phyloP scores from a whole-genome alignment of 2,329 filamentous ascomycete genomes.

The Claviceps pusilla region DNA sequence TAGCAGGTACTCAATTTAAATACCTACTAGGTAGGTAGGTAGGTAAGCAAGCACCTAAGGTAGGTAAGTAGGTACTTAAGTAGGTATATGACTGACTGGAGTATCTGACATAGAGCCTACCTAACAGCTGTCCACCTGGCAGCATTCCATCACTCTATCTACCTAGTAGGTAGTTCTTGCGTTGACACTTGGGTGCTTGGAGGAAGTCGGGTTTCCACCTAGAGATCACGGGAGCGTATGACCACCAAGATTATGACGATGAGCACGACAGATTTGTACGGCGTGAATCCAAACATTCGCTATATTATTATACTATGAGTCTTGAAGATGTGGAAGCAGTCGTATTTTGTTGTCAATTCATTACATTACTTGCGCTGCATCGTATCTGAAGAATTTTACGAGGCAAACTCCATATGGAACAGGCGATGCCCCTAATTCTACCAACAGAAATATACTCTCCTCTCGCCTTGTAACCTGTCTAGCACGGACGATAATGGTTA shows the following conservation, averaged over 20 bases:
- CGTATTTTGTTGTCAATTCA: no score
- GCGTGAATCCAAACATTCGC: neutral
- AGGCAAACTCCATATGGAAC: slow-evolving; percentile 12
- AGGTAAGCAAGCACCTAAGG: no score
- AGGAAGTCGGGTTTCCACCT: neutral
- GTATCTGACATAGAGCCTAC: no score
- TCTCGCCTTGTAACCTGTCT: slow-evolving; percentile 58
- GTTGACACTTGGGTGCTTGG: neutral
- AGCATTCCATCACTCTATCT: neutral
- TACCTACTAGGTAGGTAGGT: no score
- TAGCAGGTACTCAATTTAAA: neutral
- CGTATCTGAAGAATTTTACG: slow-evolving; percentile 14
- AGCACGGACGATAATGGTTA: slow-evolving; percentile 31
- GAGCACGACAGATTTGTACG: neutral
- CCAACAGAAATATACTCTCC: slow-evolving; percentile 29
- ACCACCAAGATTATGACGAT: no score
- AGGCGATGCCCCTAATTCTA: slow-evolving; percentile 15
- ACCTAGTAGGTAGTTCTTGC: neutral
- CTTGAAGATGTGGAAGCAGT: neutral
- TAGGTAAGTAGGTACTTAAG: neutral
- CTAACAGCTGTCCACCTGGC: neutral
- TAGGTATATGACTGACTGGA: no score
- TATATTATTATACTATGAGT: neutral
- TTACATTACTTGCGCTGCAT: neutral
- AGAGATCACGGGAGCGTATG: no score